A percentile compares a stretch with the other conserved stretches of the same genome.
These are phyloP conservation scores for Mycena chlorophos DNA, from an alignment of 768 basidiomycete species.

Conservation along the genomic window DNA sequence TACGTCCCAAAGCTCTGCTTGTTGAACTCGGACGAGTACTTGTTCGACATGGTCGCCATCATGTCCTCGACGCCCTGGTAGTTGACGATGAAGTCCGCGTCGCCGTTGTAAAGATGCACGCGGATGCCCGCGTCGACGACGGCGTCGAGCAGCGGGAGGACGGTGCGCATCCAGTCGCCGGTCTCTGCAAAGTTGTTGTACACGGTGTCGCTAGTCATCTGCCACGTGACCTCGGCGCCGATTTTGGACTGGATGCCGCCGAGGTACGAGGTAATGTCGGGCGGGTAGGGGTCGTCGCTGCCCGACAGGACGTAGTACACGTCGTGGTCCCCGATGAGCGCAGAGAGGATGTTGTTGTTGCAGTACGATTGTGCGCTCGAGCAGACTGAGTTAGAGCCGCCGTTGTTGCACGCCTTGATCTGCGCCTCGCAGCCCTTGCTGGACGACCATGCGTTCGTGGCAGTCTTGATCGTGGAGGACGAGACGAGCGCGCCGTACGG, in stretches of 20 bases:
- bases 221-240: slow-evolving; percentile 48
- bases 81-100: slow-evolving; percentile 59
- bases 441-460: slow-evolving; percentile 44
- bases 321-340: slow-evolving; percentile 56
- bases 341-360: slow-evolving; percentile 54
- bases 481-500: slow-evolving; percentile 58
- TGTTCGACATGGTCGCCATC: slow-evolving; percentile 46
- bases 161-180: slow-evolving; percentile 34
- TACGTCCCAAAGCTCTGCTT: slow-evolving; percentile 46
- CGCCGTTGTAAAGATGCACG: slow-evolving; percentile 50
- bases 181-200: slow-evolving; percentile 52
- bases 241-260: slow-evolving; percentile 36
- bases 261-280: slow-evolving; percentile 37
- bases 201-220: slow-evolving; percentile 40
- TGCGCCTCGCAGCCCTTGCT: slow-evolving; percentile 52
- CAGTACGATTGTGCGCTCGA: slow-evolving; percentile 59
- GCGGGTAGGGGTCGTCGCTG: slow-evolving; percentile 54
- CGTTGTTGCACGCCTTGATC: slow-evolving; percentile 55
- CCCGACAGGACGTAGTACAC: slow-evolving; percentile 52
- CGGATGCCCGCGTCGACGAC: slow-evolving; percentile 60
- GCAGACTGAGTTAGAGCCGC: slow-evolving; percentile 50
- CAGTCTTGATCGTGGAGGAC: slow-evolving; percentile 38
- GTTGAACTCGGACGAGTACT: slow-evolving; percentile 43
- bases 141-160: slow-evolving; percentile 47
- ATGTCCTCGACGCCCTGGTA: slow-evolving; percentile 37